Percentiles rank a stretch among this genome's conserved stretches.
Conservation (phyloP, 1,284 basidiomycete species). For the Cryptococcus sp. region DNA sequence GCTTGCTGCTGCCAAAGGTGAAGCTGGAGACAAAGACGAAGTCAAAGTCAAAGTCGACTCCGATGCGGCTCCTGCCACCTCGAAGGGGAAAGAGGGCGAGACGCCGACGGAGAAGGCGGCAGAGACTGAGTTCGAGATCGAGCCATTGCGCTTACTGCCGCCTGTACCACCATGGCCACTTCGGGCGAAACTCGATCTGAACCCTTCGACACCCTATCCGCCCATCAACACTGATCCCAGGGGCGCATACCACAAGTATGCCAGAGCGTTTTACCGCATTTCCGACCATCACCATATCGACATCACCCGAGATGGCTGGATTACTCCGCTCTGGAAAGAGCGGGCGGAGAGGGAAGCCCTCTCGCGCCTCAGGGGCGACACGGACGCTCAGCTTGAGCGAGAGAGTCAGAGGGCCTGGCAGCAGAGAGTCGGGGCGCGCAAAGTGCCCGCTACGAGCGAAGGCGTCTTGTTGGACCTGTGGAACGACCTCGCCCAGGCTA, state of each 20-base stretch:
- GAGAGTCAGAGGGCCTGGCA: conserved; percentile 21
- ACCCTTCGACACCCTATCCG: conserved; percentile 32
- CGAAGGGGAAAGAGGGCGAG: too few species aligned
- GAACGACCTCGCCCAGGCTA: conserved; percentile 37
- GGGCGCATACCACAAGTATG: conserved; percentile 43
- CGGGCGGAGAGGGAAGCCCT: conserved; percentile 36
- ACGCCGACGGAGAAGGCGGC: too few species aligned
- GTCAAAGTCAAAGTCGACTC: background rate
- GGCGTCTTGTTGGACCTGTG: conserved; percentile 38
- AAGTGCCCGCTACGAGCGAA: conserved; percentile 27
- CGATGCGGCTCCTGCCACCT: background rate
- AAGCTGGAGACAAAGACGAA: background rate
- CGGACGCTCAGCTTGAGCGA: conserved; percentile 20
- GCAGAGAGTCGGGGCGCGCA: conserved; percentile 11
- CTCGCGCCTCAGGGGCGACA: conserved; percentile 33
- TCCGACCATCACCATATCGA: conserved; percentile 31
- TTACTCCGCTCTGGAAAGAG: conserved; percentile 39
- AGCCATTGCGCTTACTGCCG: conserved; percentile 22
- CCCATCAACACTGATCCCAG: conserved; percentile 38
- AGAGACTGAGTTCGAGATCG: background rate
- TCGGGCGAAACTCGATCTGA: conserved; percentile 27
- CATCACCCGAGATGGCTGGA: conserved; percentile 43
- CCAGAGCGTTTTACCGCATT: conserved; percentile 23
- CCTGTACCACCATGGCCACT: conserved; percentile 31
- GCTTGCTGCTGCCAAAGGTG: background rate